These are phyloP conservation scores for Neophaeococcomyces aloes DNA, from an alignment of 2,329 filamentous ascomycete species.

Conservation along the genomic window DNA sequence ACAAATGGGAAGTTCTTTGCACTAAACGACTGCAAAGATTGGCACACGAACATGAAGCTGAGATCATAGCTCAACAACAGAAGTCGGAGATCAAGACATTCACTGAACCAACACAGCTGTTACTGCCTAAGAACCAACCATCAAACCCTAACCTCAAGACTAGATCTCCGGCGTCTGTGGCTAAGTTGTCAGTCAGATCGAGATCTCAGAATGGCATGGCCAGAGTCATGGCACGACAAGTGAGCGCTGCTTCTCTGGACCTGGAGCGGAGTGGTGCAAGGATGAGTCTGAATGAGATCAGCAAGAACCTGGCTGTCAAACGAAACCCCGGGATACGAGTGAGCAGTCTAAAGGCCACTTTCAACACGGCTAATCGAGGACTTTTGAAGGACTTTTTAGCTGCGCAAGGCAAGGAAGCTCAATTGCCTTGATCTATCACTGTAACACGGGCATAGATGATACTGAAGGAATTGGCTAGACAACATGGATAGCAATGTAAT, in stretches of 20 bases:
- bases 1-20: constrained; percentile 15
- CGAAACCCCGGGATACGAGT: not conserved
- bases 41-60: constrained; percentile 11
- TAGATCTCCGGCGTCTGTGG: not conserved
- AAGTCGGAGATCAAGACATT: constrained; percentile 9
- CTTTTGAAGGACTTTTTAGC: constrained; percentile 4
- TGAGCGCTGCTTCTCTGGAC: not conserved
- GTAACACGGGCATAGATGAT: too few relatives aligned
- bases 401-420: not conserved
- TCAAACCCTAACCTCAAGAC: constrained; percentile 3
- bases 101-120: constrained; percentile 11
- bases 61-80: constrained; percentile 8
- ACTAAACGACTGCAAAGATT: constrained; percentile 8
- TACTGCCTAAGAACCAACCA: constrained; percentile 5
- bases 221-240: constrained; percentile 1
- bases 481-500: too few relatives aligned
- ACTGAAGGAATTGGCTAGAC: too few relatives aligned
- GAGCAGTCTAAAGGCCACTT: constrained; percentile 1
- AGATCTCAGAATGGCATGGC: constrained; percentile 1
- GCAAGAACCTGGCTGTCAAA: not conserved
- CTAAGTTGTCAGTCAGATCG: not conserved
- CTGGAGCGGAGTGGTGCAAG: not conserved
- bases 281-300: constrained; percentile 3
- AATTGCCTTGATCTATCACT: too few relatives aligned
- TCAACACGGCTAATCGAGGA: constrained; percentile 1